Base-by-base conservation (phyloP, 495 filamentous ascomycete genomes). In the Neurospora cerealis region DNA sequence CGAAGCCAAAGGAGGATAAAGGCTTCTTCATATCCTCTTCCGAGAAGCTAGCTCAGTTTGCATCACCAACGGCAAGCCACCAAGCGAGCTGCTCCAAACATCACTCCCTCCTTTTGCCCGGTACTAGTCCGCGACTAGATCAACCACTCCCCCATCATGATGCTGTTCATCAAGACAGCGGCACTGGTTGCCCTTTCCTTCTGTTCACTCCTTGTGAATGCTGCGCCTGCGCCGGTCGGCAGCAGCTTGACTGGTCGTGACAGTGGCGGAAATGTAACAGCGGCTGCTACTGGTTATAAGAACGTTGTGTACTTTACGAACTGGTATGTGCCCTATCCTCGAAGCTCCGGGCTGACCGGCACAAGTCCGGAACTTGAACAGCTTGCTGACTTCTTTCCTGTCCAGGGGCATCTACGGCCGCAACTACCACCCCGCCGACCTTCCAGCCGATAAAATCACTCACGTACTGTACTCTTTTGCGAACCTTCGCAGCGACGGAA, bases 401-500 rank as follows among this genome's bases (percentile, higher is more conserved):
- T 8, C 7, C 72, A 84, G 93, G 94, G 93, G 90, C 41, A 96
- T 97, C 75, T 97, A 97, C 78, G 93, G 87, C 60, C 87, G 94
- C 76, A 89, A 93, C 76, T 93, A 94, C 81, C 88, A 94, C 71
- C 93, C 93, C 3, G 87, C 92, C 72, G 89, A 95, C 77, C 85
- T 98, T 32, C 95, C 95, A 0, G 92, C 88, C 1, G 86, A 90
- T 19, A 88, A 97, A 74, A 81, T 98, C 73, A 97, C 93, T 7
- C 94, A 97, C 79, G 86, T 98, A 4, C 86, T 97, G 8, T 97
- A 97, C 80, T 87, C 95, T 39, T 98, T 98, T 79, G 93, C 93
- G 74, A 95, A 97, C 79, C 82, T 97, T n/a, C 86, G 87, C 0
- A 84, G 91, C 0, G 91, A 92, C 39, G 95, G 95, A 32, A 91